Evolutionary conservation across 2,329 filamentous ascomycete species (phyloP).

Genomic region (Apiospora arundinis): DNA sequence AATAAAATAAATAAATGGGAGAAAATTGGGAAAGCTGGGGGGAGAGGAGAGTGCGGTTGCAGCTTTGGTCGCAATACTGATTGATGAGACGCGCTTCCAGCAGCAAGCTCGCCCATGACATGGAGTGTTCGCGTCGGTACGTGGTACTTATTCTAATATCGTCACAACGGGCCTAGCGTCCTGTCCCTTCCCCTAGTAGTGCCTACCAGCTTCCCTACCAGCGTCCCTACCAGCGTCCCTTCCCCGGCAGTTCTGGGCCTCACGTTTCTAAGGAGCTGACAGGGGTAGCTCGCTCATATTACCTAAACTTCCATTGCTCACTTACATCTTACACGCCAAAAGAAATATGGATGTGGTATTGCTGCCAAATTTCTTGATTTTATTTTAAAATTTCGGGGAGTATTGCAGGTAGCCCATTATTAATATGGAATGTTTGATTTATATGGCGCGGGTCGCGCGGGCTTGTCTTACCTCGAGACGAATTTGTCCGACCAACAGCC

Average conservation of each 20-base stretch:
- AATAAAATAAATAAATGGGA: slow-evolving; percentile 15
- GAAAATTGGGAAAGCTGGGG: slow-evolving; percentile 18
- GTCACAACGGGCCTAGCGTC: not conserved
- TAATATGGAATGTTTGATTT: no score
- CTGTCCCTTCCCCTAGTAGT: not conserved
- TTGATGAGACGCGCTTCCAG: slow-evolving; percentile 17
- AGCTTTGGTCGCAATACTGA: slow-evolving; percentile 17
- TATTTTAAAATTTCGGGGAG: not conserved
- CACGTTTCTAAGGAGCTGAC: not conserved
- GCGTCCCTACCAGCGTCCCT: no score
- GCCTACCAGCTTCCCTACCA: no score
- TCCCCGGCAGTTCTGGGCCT: slow-evolving; percentile 4
- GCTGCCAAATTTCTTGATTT: not conserved
- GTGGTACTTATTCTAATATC: not conserved
- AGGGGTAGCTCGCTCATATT: not conserved
- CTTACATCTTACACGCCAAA: slow-evolving; percentile 1
- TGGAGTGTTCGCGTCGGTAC: slow-evolving; percentile 5
- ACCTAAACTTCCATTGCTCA: not conserved
- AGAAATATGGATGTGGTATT: not conserved
- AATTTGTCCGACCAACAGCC: not conserved
- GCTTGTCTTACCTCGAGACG: slow-evolving; percentile 7
- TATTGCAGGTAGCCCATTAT: not conserved
- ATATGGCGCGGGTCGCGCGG: not conserved
- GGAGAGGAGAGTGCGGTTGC: slow-evolving; percentile 2
- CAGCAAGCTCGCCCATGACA: not conserved